Conservation (phyloP, 1,284 basidiomycete species). For the Cystobasidiaceae sp. region DNA sequence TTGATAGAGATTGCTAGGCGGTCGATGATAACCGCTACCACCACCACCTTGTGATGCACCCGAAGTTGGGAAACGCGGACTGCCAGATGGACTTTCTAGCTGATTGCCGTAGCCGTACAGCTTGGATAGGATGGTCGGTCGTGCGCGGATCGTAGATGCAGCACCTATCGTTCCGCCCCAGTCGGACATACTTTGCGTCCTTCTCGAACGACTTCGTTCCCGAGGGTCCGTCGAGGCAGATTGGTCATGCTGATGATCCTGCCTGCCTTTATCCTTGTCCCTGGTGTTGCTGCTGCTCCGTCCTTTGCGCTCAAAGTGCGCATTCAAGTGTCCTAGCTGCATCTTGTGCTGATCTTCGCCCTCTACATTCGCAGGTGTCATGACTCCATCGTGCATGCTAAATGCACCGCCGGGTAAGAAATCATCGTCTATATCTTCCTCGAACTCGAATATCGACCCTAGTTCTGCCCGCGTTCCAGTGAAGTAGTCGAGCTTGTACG, state of each 20-base stretch:
- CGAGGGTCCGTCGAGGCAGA: too few relatives aligned
- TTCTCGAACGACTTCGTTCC: neutral
- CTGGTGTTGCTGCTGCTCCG: too few relatives aligned
- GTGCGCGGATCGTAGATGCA: conserved; percentile 1
- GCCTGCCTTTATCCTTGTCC: neutral
- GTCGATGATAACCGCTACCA: too few relatives aligned
- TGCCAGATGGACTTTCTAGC: neutral
- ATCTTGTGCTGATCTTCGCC: neutral
- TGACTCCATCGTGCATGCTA: conserved; percentile 21
- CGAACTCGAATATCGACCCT: conserved; percentile 21
- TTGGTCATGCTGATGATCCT: neutral
- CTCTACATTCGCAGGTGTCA: conserved; percentile 4
- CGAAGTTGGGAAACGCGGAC: neutral
- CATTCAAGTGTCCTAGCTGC: too few relatives aligned
- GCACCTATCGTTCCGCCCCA: conserved; percentile 21
- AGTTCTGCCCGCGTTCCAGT: conserved; percentile 10
- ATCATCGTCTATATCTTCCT: conserved; percentile 28
- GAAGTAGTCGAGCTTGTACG: neutral
- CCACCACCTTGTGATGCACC: too few relatives aligned
- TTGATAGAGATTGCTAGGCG: neutral
- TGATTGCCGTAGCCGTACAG: conserved; percentile 11
- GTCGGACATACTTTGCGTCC: conserved; percentile 22
- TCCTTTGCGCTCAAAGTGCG: neutral
- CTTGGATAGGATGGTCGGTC: conserved; percentile 30
- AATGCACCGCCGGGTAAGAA: conserved; percentile 18